Percentiles rank a stretch among this genome's conserved stretches.
phyloP scores from a whole-genome alignment of 208 protist species.

The Trypanosomatidae sp. region DNA sequence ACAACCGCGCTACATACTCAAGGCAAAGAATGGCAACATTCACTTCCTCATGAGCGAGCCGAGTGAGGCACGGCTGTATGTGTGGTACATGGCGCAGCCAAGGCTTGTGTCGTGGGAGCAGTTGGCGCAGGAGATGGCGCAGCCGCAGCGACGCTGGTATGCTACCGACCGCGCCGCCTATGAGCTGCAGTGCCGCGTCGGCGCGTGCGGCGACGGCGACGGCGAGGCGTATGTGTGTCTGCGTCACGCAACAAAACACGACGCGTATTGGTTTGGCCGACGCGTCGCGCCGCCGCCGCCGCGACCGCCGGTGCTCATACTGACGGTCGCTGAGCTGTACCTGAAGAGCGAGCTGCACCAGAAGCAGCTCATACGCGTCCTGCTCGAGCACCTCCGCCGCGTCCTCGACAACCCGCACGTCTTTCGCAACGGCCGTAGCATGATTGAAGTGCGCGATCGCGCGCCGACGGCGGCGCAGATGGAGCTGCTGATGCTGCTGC shows the following conservation, averaged over 20 bases:
- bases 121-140: slow-evolving; percentile 39
- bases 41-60: slow-evolving; percentile 42
- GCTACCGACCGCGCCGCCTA: slow-evolving; percentile 39
- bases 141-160: slow-evolving; percentile 54
- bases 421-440: slow-evolving; percentile 43
- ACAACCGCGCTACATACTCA: slow-evolving; percentile 41
- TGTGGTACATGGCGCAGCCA: slow-evolving; percentile 65
- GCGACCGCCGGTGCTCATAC: slow-evolving; percentile 28
- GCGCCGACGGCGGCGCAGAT: slow-evolving; percentile 31
- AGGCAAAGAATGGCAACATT: slow-evolving; percentile 51
- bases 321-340: slow-evolving; percentile 70
- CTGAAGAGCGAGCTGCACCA: slow-evolving; percentile 69
- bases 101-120: slow-evolving; percentile 14
- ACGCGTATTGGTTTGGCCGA: slow-evolving; percentile 34
- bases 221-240: slow-evolving; percentile 65
- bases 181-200: slow-evolving; percentile 31
- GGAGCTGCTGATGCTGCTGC: slow-evolving; percentile 32
- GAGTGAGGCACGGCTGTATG: slow-evolving; percentile 23
- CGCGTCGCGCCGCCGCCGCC: slow-evolving; percentile 41
- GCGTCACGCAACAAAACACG: slow-evolving; percentile 11
- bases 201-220: slow-evolving; percentile 25
- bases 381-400: slow-evolving; percentile 45
- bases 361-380: slow-evolving; percentile 36
- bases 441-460: slow-evolving; percentile 57
- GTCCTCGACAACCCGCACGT: slow-evolving; percentile 53